Base-by-base conservation (phyloP, 176 grass and related monocot genomes). In the Carex myosuroides region DNA sequence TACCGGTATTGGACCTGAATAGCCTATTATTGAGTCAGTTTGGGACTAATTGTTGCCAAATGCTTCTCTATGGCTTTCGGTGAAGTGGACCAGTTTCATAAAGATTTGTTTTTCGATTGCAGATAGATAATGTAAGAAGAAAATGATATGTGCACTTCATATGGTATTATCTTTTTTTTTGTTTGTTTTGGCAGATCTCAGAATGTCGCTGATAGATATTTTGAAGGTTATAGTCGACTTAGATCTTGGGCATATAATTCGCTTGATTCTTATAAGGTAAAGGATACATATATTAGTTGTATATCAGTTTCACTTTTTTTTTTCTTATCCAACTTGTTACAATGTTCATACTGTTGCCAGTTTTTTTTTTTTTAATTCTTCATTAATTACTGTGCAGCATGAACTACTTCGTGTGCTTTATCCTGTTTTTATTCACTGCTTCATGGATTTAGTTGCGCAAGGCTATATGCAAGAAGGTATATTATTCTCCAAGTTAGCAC, bases 231-330 rank as follows among this genome's bases (percentile, higher is more conserved):
- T 44, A 82, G 81, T 81, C 95, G 91, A 79, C 83, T 98, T 86
- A 89, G 89, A 88, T 86, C 90, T 7, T 98, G 95, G 95, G 92
- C 91, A n/a, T 93, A 98, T 85, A 92, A 86, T 92, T 98, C 92
- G 60, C 93, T 95, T 57, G 95, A 98, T 89, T 92, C 90, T 78
- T 95, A 98, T 90, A 98, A 91, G 95, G 95, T 98, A 88, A 82
- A 67, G 32, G 32, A 32, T 60, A 73, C 75, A 33, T 37, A 33
- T 37, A 70, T 79, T 85, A 66, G 13, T 53, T 83, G 33, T 24
- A 76, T 22, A n/a, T 85, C 35, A 18, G 24, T 12, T 53, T 73
- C 58, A 60, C 29, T 16, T 56, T 56, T 77, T 70, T 39, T 55
- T 3, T 46, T 1, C 46, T 50, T 50, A 50, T 50, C 24, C 24